These are phyloP conservation scores for Candida sp. DNA, from an alignment of 1,139 yeast species.

Conservation along the genomic window DNA sequence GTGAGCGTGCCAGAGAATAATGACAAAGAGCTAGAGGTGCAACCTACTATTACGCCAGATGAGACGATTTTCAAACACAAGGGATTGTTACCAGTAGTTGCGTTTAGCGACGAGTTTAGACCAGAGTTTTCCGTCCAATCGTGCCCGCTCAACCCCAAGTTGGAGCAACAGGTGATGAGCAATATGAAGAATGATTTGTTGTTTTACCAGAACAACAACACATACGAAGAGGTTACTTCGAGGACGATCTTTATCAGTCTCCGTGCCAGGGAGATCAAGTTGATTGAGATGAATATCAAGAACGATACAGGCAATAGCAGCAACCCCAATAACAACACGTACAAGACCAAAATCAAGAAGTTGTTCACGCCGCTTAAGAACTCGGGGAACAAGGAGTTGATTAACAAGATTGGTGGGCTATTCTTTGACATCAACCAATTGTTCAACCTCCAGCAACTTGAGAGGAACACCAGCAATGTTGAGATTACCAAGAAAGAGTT, in stretches of 20 bases:
- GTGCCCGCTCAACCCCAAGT: constrained; percentile 52
- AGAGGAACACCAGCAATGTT: constrained; percentile 8
- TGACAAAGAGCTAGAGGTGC: constrained; percentile 6
- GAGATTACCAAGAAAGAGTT: constrained; percentile 16
- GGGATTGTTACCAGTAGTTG: constrained; percentile 45
- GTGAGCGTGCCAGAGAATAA: constrained; percentile 2
- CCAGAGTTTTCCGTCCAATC: constrained; percentile 56
- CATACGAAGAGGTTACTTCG: constrained; percentile 33
- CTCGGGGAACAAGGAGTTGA: constrained; percentile 33
- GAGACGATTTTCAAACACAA: constrained; percentile 20
- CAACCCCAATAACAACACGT: constrained; percentile 20
- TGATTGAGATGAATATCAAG: constrained; percentile 44
- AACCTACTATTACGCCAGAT: constrained; percentile 3
- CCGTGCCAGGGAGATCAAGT: constrained; percentile 61
- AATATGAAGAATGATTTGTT: constrained; percentile 62
- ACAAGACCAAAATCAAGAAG: constrained; percentile 42
- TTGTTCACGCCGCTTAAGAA: constrained; percentile 38
- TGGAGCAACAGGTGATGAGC: constrained; percentile 53
- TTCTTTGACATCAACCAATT: constrained; percentile 32
- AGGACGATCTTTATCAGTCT: constrained; percentile 50
- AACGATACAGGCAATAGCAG: constrained; percentile 5
- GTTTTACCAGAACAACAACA: constrained; percentile 44
- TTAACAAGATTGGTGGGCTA: constrained; percentile 27
- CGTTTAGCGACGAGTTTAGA: constrained; percentile 55
- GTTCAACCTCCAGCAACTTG: constrained; percentile 19